A percentile compares a stretch with the other conserved stretches of the same genome.
Evolutionary conservation across 2,329 filamentous ascomycete genomes (phyloP).

Genomic region (Phoma sp.): DNA sequence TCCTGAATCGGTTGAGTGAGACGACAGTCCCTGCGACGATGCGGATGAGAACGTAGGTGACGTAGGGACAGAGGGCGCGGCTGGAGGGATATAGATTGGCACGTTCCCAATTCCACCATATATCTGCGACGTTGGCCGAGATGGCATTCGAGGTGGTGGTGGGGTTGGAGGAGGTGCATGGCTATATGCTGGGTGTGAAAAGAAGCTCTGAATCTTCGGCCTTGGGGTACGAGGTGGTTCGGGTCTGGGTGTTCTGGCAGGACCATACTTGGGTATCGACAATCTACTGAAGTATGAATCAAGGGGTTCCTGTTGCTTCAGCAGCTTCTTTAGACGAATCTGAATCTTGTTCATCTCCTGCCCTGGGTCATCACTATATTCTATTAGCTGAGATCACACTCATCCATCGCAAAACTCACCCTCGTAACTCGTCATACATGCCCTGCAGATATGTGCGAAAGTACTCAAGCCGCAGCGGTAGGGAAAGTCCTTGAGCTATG

Average conservation of each 20-base stretch:
- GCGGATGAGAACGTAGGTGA: constrained; percentile 53
- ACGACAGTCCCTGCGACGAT: constrained; percentile 50
- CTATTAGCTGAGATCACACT: constrained; percentile 19
- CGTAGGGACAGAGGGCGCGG: constrained; percentile 48
- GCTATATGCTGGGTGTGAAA: constrained; percentile 35
- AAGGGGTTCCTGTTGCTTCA: constrained; percentile 46
- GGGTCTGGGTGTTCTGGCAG: constrained; percentile 39
- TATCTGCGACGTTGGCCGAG: constrained; percentile 17
- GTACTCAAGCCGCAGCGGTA: constrained; percentile 57
- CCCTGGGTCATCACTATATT: constrained; percentile 35
- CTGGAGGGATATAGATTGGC: constrained; percentile 40
- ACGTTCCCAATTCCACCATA: constrained; percentile 39
- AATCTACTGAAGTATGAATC: constrained; percentile 43
- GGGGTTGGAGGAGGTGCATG: constrained; percentile 22
- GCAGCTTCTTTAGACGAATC: constrained; percentile 35
- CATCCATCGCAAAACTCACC: constrained; percentile 46
- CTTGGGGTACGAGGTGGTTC: constrained; percentile 33
- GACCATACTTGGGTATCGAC: constrained; percentile 30
- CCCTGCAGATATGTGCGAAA: constrained; percentile 59
- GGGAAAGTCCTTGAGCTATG: constrained; percentile 53
- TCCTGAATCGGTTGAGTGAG: constrained; percentile 44
- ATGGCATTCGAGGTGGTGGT: constrained; percentile 12
- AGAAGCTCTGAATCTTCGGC: constrained; percentile 36
- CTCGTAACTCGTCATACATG: constrained; percentile 51
- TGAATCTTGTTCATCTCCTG: constrained; percentile 40